Conservation (phyloP, 2,329 filamentous ascomycete species). For the Colletotrichum sublineola region DNA sequence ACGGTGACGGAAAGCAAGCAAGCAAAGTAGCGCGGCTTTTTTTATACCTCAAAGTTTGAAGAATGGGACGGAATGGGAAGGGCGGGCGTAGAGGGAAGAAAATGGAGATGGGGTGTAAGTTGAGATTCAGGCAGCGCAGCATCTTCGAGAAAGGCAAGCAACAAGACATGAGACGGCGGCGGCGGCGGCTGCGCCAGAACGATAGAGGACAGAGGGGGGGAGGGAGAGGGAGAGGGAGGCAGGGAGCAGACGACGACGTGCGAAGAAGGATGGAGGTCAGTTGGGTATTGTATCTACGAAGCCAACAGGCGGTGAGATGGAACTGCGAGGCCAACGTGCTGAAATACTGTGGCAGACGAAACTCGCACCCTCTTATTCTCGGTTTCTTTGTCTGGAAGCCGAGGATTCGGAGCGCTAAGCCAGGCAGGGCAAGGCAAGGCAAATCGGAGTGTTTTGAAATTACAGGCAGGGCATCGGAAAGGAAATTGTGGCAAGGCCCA, state of each 20-base stretch:
- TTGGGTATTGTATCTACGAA: slow-evolving; percentile 27
- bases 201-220: background rate
- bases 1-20: slow-evolving; percentile 1
- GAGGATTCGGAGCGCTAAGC: slow-evolving; percentile 17
- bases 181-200: background rate
- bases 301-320: slow-evolving; percentile 31
- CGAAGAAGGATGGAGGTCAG: slow-evolving; percentile 38
- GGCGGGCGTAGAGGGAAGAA: slow-evolving; percentile 11
- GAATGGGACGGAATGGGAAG: slow-evolving; percentile 5
- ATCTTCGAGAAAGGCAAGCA: slow-evolving; percentile 6
- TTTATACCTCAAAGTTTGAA: background rate
- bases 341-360: slow-evolving; percentile 34
- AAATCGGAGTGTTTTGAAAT: slow-evolving; percentile 36
- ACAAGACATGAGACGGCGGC: slow-evolving; percentile 6
- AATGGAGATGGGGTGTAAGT: slow-evolving; percentile 11
- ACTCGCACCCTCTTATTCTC: background rate
- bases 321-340: slow-evolving; percentile 37
- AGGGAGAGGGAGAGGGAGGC: too few species aligned
- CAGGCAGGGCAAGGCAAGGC: slow-evolving; percentile 29
- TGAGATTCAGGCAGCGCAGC: background rate
- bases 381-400: background rate
- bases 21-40: slow-evolving; percentile 10
- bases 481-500: slow-evolving; percentile 3
- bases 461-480: background rate
- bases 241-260: slow-evolving; percentile 27